phyloP scores from a whole-genome alignment of 1,284 basidiomycete species.

The Hortiboletus rubellus region DNA sequence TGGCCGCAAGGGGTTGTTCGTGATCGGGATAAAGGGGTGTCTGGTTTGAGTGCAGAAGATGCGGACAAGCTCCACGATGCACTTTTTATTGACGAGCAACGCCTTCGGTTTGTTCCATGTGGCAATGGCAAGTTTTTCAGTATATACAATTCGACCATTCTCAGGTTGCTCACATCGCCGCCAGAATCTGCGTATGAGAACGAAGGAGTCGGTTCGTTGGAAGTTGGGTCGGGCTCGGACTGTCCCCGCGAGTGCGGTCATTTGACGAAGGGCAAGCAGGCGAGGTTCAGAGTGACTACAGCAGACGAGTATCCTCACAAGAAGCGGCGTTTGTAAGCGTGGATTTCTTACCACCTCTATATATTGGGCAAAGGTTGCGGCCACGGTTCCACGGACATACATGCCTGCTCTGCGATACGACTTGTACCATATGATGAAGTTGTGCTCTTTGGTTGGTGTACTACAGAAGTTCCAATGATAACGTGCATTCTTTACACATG shows the following conservation, averaged over 20 bases:
- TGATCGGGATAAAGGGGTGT: conserved; percentile 8
- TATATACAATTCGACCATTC: too few species aligned
- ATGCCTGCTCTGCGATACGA: too few species aligned
- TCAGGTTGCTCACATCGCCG: too few species aligned
- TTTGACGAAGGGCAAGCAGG: neutral
- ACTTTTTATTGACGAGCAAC: neutral
- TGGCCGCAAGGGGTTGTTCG: conserved; percentile 7
- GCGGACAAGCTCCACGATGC: neutral
- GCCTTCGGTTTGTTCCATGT: conserved; percentile 3
- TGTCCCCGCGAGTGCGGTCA: neutral
- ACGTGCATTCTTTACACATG: too few species aligned
- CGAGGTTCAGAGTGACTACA: neutral
- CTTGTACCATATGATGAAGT: too few species aligned
- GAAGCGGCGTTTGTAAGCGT: neutral
- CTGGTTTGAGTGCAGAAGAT: conserved; percentile 4
- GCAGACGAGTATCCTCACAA: neutral
- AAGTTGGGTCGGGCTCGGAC: neutral
- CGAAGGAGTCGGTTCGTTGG: too few species aligned
- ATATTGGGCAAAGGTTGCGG: neutral
- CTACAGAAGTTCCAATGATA: too few species aligned
- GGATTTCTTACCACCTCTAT: neutral
- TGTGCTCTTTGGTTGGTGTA: too few species aligned
- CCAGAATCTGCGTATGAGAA: too few species aligned
- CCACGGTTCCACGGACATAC: too few species aligned
- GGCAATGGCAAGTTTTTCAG: neutral